phyloP scores from a whole-genome alignment of 148 eudicot genomes.

The Nepenthes gracilis region DNA sequence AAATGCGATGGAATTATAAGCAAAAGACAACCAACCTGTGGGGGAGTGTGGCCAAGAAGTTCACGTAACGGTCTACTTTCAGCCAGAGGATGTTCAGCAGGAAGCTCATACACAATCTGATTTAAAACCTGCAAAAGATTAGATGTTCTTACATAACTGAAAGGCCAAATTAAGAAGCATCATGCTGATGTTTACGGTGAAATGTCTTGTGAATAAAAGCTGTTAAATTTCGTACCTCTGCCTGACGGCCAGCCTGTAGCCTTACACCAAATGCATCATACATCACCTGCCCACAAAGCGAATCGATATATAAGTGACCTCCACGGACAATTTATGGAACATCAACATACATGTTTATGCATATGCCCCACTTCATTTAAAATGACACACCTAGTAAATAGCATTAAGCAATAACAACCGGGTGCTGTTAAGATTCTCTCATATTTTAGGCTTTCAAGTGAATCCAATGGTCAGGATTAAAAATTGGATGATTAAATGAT shows the following conservation, averaged over 20 bases:
- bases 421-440: no score
- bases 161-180: background rate
- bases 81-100: conserved; percentile 96
- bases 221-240: conserved; percentile 51
- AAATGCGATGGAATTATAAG: background rate
- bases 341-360: background rate
- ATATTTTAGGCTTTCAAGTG: no score
- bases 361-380: background rate
- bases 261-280: conserved; percentile 97
- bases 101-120: conserved; percentile 96
- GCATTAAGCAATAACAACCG: background rate
- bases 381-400: no score
- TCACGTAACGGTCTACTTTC: conserved; percentile 90
- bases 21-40: conserved; percentile 41
- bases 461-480: no score
- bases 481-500: no score
- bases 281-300: conserved; percentile 59
- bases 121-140: conserved; percentile 60
- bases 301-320: background rate
- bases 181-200: background rate
- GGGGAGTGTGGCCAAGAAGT: conserved; percentile 96
- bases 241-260: conserved; percentile 96
- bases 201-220: background rate
- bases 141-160: background rate
- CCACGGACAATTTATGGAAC: background rate